Base-by-base conservation (phyloP, 805 yeast genomes). In the Saccharomyces eubayanus region DNA sequence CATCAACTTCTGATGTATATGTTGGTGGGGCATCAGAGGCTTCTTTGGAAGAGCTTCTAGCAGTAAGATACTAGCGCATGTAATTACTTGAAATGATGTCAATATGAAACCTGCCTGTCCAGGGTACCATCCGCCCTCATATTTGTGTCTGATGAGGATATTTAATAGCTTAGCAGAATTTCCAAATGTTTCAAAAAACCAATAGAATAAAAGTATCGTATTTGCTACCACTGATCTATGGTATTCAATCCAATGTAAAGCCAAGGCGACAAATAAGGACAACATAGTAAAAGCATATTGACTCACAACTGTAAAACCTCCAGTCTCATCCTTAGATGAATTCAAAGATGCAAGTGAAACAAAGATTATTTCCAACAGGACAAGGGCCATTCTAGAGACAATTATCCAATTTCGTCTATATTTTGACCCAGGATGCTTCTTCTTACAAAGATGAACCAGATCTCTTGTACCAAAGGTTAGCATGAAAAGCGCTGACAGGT, bases 241-340 rank as follows among this genome's bases (percentile, higher is more conserved):
- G 62, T 82, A 85, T 66, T 92, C 97, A 55, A 86, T 66, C 69
- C 82, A 86, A 54, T 89, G 85, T 36, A 89, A 69, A 3, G 72
- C 69, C 16, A 79, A 65, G 0, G 82, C 86, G 5, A 86, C 78
- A 2, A 76, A 60, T 4, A 80, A 66, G 21, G 77, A 74, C 46
- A 75, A 53, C 31, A 68, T 56, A 58, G 71, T 62, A 46, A 72
- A 62, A 28, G 64, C 57, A 48, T 58, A 57, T 50, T 59, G 67
- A 48, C 61, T 57, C 12, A 55, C 59, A 12, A 60, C 55, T 28
- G 64, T 62, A 9, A 56, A 47, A 55, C 60, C 61, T 30, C 52
- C 57, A 6, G 52, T 51, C 11, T 58, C 57, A n/a, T 58, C 49
- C 14, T 49, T 48, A 10, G 67, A 62, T 9, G 64, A 53, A 30